Evolutionary conservation across 176 grass and related monocot species (phyloP).

Genomic region (Tillandsia leiboldiana): DNA sequence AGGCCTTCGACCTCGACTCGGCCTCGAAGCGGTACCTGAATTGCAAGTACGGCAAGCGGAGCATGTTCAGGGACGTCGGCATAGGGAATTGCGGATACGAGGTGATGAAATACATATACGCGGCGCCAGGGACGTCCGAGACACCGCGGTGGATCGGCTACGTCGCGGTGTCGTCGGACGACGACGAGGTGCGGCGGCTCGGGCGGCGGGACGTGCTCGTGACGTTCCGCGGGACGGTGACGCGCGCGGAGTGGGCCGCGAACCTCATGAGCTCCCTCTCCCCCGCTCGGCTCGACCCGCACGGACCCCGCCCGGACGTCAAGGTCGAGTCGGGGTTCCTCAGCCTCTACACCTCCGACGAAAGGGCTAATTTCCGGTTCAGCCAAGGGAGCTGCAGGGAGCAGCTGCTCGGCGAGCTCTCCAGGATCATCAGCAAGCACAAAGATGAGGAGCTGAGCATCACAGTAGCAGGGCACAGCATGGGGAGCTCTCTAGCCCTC

Average conservation of each 20-base stretch:
- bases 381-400: constrained; percentile 67
- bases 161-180: constrained; percentile 45
- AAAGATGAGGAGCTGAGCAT: constrained; percentile 45
- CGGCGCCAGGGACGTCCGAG: constrained; percentile 35
- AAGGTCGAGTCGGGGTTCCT: constrained; percentile 85
- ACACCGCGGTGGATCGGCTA: constrained; percentile 68
- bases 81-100: constrained; percentile 45
- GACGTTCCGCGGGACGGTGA: constrained; percentile 72
- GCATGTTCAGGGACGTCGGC: constrained; percentile 44
- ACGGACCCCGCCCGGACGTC: constrained; percentile 42
- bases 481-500: constrained; percentile 64
- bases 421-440: constrained; percentile 29
- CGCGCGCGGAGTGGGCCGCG: constrained; percentile 58
- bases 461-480: constrained; percentile 78
- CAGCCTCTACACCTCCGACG: constrained; percentile 74
- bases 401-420: constrained; percentile 71
- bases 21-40: constrained; percentile 42
- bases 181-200: constrained; percentile 29
- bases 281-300: constrained; percentile 54
- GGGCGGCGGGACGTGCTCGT: constrained; percentile 65
- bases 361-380: constrained; percentile 45
- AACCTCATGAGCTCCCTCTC: constrained; percentile 79
- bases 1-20: constrained; percentile 50
- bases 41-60: constrained; percentile 46
- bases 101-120: constrained; percentile 56